Evolutionary conservation across 2,329 filamentous ascomycete species (phyloP).

Genomic region (Herpotrichia juniperi): DNA sequence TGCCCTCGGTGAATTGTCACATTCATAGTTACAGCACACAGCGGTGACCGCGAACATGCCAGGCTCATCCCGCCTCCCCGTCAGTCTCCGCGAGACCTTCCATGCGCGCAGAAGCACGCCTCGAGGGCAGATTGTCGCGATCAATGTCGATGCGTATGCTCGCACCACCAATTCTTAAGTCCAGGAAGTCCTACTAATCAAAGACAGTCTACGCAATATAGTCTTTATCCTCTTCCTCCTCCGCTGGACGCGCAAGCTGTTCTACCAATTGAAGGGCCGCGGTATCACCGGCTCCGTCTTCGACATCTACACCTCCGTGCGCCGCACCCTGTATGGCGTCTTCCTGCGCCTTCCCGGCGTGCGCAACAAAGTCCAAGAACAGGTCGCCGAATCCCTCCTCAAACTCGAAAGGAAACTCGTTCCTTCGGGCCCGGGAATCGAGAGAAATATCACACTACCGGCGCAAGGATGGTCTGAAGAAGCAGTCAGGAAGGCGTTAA

Average conservation of each 20-base stretch:
- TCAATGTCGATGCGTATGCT: constrained; percentile 74
- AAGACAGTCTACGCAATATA: constrained; percentile 76
- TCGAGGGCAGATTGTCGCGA: constrained; percentile 61
- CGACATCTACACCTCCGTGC: constrained; percentile 74
- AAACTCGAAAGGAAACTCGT: constrained; percentile 87
- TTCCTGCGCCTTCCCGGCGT: constrained; percentile 89
- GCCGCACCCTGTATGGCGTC: constrained; percentile 78
- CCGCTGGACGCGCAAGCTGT: constrained; percentile 78
- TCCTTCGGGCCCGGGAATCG: constrained; percentile 71
- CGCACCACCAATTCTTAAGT: background rate
- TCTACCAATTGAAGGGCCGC: constrained; percentile 87
- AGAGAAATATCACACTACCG: constrained; percentile 77
- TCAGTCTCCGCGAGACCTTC: constrained; percentile 72
- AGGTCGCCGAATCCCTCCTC: constrained; percentile 78
- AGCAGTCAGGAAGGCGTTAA: constrained; percentile 78
- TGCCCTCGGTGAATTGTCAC: background rate
- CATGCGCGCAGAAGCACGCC: constrained; percentile 64
- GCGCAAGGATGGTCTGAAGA: constrained; percentile 84
- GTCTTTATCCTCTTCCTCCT: constrained; percentile 88
- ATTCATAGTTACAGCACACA: background rate
- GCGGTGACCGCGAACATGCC: constrained; percentile 30
- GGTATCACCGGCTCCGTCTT: constrained; percentile 79
- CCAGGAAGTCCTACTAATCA: no score
- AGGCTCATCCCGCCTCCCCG: constrained; percentile 72
- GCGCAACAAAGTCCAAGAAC: constrained; percentile 80